A percentile compares a stretch with the other conserved stretches of the same genome.
Evolutionary conservation across 1,284 basidiomycete genomes (phyloP).

Genomic region (Somion occarium): DNA sequence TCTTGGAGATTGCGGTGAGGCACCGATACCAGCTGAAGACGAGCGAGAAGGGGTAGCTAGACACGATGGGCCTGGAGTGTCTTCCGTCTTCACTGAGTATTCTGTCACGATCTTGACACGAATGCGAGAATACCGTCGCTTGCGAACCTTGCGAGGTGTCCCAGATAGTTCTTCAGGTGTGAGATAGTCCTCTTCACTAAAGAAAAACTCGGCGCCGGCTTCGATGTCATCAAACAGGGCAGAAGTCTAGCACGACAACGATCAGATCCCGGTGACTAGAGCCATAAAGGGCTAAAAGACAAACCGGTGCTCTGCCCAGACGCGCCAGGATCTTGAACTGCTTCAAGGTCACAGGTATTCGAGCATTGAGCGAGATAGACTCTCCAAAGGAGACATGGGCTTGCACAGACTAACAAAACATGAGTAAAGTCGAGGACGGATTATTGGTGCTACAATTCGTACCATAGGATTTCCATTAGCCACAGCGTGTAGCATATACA

Average conservation of each 20-base stretch:
- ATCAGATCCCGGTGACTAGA: not conserved
- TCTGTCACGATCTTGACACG: slow-evolving; percentile 25
- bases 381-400: slow-evolving; percentile 6
- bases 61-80: slow-evolving; percentile 9
- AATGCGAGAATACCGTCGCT: slow-evolving; percentile 6
- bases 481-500: slow-evolving; percentile 66
- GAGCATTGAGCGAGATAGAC: slow-evolving; percentile 15
- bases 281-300: slow-evolving; percentile 20
- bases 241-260: slow-evolving; percentile 33
- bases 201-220: slow-evolving; percentile 59
- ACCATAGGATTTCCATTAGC: slow-evolving; percentile 58
- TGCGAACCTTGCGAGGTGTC: slow-evolving; percentile 17
- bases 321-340: slow-evolving; percentile 69
- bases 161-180: slow-evolving; percentile 20
- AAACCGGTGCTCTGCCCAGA: slow-evolving; percentile 52
- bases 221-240: slow-evolving; percentile 56
- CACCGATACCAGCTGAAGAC: slow-evolving; percentile 1
- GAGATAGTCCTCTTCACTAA: slow-evolving; percentile 63
- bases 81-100: slow-evolving; percentile 35
- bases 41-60: not conserved
- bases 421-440: slow-evolving; percentile 1
- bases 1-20: slow-evolving; percentile 18
- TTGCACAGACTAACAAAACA: slow-evolving; percentile 13
- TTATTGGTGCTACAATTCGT: slow-evolving; percentile 18
- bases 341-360: slow-evolving; percentile 67